Evolutionary conservation across 768 basidiomycete genomes (phyloP), one percentile per base, ranked within the genome.

Genomic region (Dacryopinax primogenitus): DNA sequence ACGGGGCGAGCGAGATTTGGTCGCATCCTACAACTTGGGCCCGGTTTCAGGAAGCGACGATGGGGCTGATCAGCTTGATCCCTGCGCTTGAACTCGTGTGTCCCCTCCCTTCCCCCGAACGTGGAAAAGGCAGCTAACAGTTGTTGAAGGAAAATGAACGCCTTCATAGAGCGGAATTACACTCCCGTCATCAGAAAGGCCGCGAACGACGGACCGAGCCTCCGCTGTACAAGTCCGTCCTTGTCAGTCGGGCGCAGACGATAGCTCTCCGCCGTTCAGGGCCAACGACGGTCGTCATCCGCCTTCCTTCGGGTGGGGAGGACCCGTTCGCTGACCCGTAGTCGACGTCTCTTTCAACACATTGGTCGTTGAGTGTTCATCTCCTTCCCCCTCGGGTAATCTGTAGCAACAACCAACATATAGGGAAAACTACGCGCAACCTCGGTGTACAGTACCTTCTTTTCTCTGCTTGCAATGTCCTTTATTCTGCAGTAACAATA

Each of bases 241-340:
- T 58, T 30, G 51, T 58, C 51, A 15, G 11, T 11, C 12, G 51
- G 51, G 51, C 51, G 30, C 51, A 58, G 51, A 58, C 51, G 51
- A 58, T 3, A 7, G 51, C 51, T 23, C 51, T 58, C 51, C 51
- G 11, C 26, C 13, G 51, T 30, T 26, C 51, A 6, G 11, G 51
- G 30, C 13, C 51, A 30, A 30, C 21, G 51, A 58, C 51, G 51
- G 26, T 58, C 51, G 32, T 28, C 26, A 58, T 58, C 30, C 51
- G 26, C 13, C 15, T 15, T 3, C 4, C 9, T 4, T 11, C 26
- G 11, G 15, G 12, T 13, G 26, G 32, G 11, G 51, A 58, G 51
- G 51, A 58, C 32, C 51, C 51, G 51, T 58, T 58, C 32, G 51
- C 51, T 21, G 51, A 58, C 51, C 51, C 51, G 51, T 58, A 30